A percentile compares a stretch with the other conserved stretches of the same genome.
These are phyloP conservation scores for Cinchona pubescens DNA, from an alignment of 257 asterid genomes.

Conservation along the genomic window DNA sequence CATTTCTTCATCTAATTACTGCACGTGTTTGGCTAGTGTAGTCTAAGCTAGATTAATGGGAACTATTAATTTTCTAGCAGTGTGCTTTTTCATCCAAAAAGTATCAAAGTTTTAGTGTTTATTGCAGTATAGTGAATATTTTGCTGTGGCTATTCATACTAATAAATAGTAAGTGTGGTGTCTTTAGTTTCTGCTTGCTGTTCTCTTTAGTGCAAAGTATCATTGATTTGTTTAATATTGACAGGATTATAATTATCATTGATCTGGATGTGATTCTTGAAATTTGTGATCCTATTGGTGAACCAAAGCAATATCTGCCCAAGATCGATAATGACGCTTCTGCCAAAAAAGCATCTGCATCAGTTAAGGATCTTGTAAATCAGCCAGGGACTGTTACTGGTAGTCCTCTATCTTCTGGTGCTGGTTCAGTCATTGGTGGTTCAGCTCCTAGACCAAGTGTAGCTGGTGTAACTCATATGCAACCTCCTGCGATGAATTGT, in stretches of 20 bases:
- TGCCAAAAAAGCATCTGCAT: constrained; percentile 34
- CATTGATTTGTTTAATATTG: constrained; percentile 16
- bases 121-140: neutral
- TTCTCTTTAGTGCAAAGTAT: constrained; percentile 9
- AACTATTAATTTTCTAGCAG: neutral
- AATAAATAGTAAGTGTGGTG: neutral
- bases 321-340: constrained; percentile 39
- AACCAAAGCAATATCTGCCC: constrained; percentile 41
- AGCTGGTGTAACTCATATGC: constrained; percentile 39
- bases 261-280: constrained; percentile 60
- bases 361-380: constrained; percentile 41
- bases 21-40: neutral
- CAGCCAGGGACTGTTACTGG: constrained; percentile 34
- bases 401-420: constrained; percentile 32
- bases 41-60: too few species aligned
- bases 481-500: constrained; percentile 33
- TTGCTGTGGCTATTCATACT: neutral
- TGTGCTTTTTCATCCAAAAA: neutral
- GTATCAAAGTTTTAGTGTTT: neutral
- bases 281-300: constrained; percentile 67
- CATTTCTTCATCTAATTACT: too few species aligned
- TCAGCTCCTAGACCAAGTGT: constrained; percentile 39
- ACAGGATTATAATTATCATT: constrained; percentile 79
- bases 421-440: constrained; percentile 30
- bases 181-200: constrained; percentile 6